These are phyloP conservation scores for Cyanodermella asteris DNA, from an alignment of 2,329 filamentous ascomycete genomes.

Conservation along the genomic window DNA sequence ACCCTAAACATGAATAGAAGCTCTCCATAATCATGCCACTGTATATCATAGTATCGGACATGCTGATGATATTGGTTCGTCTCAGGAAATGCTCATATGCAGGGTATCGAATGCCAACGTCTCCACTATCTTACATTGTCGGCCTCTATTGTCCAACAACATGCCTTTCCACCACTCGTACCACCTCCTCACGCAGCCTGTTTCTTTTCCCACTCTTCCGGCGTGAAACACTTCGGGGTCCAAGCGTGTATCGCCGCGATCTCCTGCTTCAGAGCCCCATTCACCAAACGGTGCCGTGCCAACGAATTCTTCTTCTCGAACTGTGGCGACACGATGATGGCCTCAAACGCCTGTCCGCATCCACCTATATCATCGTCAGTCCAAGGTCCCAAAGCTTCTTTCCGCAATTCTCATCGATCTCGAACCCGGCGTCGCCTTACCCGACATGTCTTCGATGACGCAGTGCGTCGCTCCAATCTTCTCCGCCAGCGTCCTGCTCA, in stretches of 20 bases:
- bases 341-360: slow-evolving; percentile 49
- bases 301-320: slow-evolving; percentile 56
- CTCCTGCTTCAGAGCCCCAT: slow-evolving; percentile 61
- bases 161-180: too few species aligned
- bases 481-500: slow-evolving; percentile 46
- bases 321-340: slow-evolving; percentile 45
- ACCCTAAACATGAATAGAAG: too few species aligned
- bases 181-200: slow-evolving; percentile 16
- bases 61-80: too few species aligned
- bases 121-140: too few species aligned
- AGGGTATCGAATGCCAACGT: too few species aligned
- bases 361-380: slow-evolving; percentile 40
- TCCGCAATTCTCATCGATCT: slow-evolving; percentile 1
- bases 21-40: too few species aligned
- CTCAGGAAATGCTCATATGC: too few species aligned
- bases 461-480: slow-evolving; percentile 57
- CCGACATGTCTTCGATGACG: slow-evolving; percentile 79
- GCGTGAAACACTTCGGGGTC: slow-evolving; percentile 85
- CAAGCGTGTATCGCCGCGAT: slow-evolving; percentile 85
- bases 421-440: slow-evolving; percentile 23
- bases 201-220: slow-evolving; percentile 66
- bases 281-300: slow-evolving; percentile 70
- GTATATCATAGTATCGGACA: too few species aligned
- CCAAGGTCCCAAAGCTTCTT: slow-evolving; percentile 2
- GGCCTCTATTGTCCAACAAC: too few species aligned